phyloP scores from a whole-genome alignment of 257 asterid genomes.

The Solanum pennellii region DNA sequence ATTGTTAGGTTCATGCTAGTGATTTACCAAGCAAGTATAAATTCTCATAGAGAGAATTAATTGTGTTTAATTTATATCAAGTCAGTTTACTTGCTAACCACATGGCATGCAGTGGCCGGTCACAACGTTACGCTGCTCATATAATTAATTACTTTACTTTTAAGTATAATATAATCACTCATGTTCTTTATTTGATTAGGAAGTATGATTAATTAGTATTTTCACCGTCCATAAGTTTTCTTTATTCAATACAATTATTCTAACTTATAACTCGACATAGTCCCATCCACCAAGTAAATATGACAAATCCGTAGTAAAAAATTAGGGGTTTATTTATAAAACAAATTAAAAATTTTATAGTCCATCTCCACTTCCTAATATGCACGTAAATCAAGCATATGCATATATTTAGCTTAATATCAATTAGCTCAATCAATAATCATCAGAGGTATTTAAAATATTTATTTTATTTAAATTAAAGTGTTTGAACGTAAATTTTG shows the following conservation, averaged over 20 bases:
- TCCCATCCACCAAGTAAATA: neutral
- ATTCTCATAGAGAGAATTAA: neutral
- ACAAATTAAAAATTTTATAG: neutral
- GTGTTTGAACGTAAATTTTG: fast-evolving
- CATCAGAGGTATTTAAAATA: neutral
- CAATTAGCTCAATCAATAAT: neutral
- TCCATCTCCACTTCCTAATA: neutral
- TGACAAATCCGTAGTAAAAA: neutral
- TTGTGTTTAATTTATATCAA: neutral
- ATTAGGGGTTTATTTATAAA: neutral
- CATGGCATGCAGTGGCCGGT: conserved; percentile 9
- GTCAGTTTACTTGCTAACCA: neutral
- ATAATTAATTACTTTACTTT: neutral
- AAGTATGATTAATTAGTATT: neutral
- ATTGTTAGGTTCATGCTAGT: neutral
- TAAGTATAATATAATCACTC: neutral
- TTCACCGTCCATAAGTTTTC: conserved; percentile 5
- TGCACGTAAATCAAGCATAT: neutral
- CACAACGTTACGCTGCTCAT: neutral
- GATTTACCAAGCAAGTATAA: neutral
- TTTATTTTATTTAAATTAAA: neutral
- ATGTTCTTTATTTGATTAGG: conserved; percentile 11
- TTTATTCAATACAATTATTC: neutral
- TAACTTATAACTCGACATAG: neutral
- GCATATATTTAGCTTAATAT: neutral